These are phyloP conservation scores for Yarrowia sp. DNA, from an alignment of 805 yeast species.

Conservation along the genomic window DNA sequence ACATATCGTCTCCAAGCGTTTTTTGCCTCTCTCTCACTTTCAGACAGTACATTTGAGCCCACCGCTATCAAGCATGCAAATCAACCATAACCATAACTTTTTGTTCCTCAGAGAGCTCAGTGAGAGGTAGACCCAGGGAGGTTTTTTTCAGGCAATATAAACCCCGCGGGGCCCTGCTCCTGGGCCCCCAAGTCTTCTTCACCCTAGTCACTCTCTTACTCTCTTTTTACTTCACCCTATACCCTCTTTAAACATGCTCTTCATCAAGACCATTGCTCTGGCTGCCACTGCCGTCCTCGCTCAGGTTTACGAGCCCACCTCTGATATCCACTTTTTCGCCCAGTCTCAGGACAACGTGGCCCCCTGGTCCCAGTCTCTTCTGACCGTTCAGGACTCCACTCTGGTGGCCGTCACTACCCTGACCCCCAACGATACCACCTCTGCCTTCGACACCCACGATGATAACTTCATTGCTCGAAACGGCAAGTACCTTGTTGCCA, in stretches of 20 bases:
- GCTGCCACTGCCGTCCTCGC: slow-evolving; percentile 36
- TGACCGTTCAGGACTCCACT: slow-evolving; percentile 32
- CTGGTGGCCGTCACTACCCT: slow-evolving; percentile 33
- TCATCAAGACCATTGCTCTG: slow-evolving; percentile 25
- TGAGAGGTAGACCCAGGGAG: background rate
- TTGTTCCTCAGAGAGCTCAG: background rate
- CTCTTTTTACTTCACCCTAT: slow-evolving; percentile 10
- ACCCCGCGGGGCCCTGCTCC: background rate
- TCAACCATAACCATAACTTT: slow-evolving; percentile 20
- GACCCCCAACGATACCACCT: slow-evolving; percentile 35
- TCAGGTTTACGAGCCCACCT: slow-evolving; percentile 38
- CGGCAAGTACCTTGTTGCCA: slow-evolving; percentile 24
- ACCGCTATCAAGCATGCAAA: slow-evolving; percentile 10
- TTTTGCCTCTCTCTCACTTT: background rate
- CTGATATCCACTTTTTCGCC: slow-evolving; percentile 28
- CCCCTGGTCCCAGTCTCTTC: slow-evolving; percentile 36
- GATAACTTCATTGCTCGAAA: slow-evolving; percentile 30
- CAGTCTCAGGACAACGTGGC: slow-evolving; percentile 31
- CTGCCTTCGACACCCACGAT: slow-evolving; percentile 24
- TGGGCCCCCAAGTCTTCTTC: slow-evolving; percentile 3
- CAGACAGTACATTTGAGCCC: slow-evolving; percentile 11
- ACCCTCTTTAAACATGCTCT: slow-evolving; percentile 27
- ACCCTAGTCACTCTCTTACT: slow-evolving; percentile 31
- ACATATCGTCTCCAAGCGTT: too few species aligned
- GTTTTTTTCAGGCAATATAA: slow-evolving; percentile 9